Evolutionary conservation across 2,329 filamentous ascomycete species (phyloP), one percentile per base, ranked within the genome.

Genomic region (Penicillium aurantiogriseum): DNA sequence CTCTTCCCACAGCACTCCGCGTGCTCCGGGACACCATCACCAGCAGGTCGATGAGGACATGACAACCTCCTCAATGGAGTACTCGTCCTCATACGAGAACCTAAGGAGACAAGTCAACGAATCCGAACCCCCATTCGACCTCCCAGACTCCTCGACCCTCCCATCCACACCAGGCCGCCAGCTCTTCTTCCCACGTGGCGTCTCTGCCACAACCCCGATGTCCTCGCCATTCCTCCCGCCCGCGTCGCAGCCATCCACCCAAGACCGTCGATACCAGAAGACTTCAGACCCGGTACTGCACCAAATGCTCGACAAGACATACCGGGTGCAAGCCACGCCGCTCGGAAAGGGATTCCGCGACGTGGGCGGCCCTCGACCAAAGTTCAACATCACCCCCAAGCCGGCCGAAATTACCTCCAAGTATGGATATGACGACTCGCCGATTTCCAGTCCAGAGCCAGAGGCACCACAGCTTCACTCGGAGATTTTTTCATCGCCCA

Each of bases 301-400:
- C 73, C 90, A 89, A 57, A 82, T 97, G n/a, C 85, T 96, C 5
- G 92, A 97, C 79, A 97, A 95, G 76, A 97, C 90, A 57, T 99
- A 96, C 78, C 90, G 93, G 33, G 83, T 99, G 25, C 91, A 95
- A 74, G 91, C 93, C 6, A 99, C 94, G 10, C 94, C 94, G 0
- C 87, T 94, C 64, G 88, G 86, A 10, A 78, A 77, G 40, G 77
- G 79, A 48, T 69, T 62, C 43, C 57, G 51, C 36, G 62, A 65
- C 43, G 44, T 56, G 5, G 58, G 52, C 56, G 56, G 61, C 63
- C 48, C 68, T 55, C 60, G 69, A 40, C 65, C 72, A 58, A 72
- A 71, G 57, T 72, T 71, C 66, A 66, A 61, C 23, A 58, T 68
- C 35, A 75, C 71, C 0, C 74, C 72, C 1, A 71, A 73, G 25